Evolutionary conservation across 2,329 filamentous ascomycete genomes (phyloP).

Genomic region (Colletotrichum orbiculare): DNA sequence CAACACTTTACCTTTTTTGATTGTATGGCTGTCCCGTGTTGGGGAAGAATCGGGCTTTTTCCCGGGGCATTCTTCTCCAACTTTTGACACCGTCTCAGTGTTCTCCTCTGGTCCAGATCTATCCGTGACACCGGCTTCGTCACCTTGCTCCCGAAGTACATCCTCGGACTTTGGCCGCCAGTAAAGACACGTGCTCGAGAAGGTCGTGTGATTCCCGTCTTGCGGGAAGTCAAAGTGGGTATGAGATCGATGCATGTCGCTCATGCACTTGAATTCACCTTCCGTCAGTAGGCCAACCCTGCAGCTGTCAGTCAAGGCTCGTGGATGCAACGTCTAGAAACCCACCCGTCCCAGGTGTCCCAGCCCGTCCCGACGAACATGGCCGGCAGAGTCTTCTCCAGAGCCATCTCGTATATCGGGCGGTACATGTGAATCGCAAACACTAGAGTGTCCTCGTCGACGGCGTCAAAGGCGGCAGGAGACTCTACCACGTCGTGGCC

Average conservation of each 20-base stretch:
- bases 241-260: constrained; percentile 46
- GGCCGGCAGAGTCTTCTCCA: constrained; percentile 58
- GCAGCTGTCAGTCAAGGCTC: background rate
- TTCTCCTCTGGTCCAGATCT: no score
- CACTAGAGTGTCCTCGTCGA: constrained; percentile 62
- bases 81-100: no score
- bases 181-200: constrained; percentile 55
- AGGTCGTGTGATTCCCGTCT: constrained; percentile 50
- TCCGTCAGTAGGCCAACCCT: constrained; percentile 33
- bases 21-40: no score
- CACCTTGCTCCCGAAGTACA: no score
- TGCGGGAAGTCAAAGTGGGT: constrained; percentile 50
- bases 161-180: constrained; percentile 42
- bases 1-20: no score
- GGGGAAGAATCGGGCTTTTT: no score
- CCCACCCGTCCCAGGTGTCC: constrained; percentile 63
- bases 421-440: constrained; percentile 72
- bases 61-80: no score
- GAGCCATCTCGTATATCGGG: constrained; percentile 62
- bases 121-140: no score
- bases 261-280: constrained; percentile 46
- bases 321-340: constrained; percentile 5
- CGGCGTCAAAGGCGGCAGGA: constrained; percentile 62
- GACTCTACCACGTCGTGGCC: constrained; percentile 63
- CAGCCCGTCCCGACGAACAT: constrained; percentile 69